phyloP scores from a whole-genome alignment of 2,329 filamentous ascomycete genomes.

The Chaetomiaceae sp. region DNA sequence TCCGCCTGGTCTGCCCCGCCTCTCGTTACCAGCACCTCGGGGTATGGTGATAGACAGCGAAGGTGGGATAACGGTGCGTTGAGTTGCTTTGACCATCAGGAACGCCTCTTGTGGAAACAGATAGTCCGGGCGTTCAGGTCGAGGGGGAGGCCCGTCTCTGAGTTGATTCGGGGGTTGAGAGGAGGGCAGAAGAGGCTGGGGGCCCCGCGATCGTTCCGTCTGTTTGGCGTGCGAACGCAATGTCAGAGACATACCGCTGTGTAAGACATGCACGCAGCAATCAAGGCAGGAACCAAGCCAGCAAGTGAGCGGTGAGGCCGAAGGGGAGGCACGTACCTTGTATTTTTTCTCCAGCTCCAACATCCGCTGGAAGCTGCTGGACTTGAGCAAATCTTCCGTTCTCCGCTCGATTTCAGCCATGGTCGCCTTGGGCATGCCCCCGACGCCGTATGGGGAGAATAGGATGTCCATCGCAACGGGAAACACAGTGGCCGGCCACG shows the following conservation, averaged over 20 bases:
- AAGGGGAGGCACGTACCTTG: constrained; percentile 44
- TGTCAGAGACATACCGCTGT: constrained; percentile 22
- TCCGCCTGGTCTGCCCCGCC: constrained; percentile 3
- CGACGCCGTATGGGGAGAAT: constrained; percentile 19
- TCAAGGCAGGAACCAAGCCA: constrained; percentile 13
- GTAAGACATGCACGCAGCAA: constrained; percentile 20
- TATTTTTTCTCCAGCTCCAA: constrained; percentile 54
- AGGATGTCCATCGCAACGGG: constrained; percentile 21
- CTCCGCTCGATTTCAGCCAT: constrained; percentile 25
- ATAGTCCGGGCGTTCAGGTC: constrained; percentile 26
- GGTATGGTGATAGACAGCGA: constrained; percentile 34
- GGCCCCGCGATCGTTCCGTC: constrained; percentile 30
- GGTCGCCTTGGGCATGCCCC: constrained; percentile 21
- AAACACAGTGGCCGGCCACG: neutral
- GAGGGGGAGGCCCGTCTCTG: constrained; percentile 22
- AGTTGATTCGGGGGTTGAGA: constrained; percentile 8
- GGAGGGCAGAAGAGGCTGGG: constrained; percentile 15
- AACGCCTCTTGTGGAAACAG: constrained; percentile 24
- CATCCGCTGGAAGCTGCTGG: constrained; percentile 54
- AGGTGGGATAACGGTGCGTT: constrained; percentile 23
- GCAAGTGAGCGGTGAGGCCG: constrained; percentile 14
- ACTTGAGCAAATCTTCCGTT: constrained; percentile 30
- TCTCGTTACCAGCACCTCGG: constrained; percentile 11
- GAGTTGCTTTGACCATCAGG: constrained; percentile 26
- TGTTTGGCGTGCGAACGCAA: constrained; percentile 22